These are phyloP conservation scores for Thelonectria blattea DNA, from an alignment of 2,329 filamentous ascomycete genomes.

Conservation along the genomic window DNA sequence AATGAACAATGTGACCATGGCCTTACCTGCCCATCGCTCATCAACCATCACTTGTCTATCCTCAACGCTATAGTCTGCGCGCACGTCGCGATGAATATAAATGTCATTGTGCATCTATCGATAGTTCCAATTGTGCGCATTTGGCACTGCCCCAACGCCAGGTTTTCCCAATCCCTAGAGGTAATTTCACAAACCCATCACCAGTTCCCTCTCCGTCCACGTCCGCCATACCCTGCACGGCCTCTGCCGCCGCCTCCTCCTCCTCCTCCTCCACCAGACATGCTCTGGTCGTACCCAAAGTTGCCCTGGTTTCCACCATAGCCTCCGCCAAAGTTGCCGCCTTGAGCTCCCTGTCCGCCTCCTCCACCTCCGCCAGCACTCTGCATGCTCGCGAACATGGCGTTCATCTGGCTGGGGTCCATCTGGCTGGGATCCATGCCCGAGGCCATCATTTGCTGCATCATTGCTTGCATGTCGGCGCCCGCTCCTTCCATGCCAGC, in stretches of 20 bases:
- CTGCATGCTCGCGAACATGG: slow-evolving; percentile 67
- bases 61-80: no score
- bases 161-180: slow-evolving; percentile 28
- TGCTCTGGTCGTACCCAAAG: slow-evolving; percentile 57
- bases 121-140: slow-evolving; percentile 31
- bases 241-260: slow-evolving; percentile 45
- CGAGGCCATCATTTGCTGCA: slow-evolving; percentile 72
- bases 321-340: slow-evolving; percentile 59
- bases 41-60: no score
- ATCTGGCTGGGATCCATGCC: slow-evolving; percentile 72
- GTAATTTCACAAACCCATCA: slow-evolving; percentile 29
- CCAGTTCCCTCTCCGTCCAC: slow-evolving; percentile 32
- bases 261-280: slow-evolving; percentile 49
- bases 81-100: background rate
- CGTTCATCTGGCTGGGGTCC: slow-evolving; percentile 63
- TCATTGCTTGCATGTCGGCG: slow-evolving; percentile 71
- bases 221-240: slow-evolving; percentile 28
- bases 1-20: background rate
- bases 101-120: slow-evolving; percentile 14
- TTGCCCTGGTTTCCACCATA: slow-evolving; percentile 60
- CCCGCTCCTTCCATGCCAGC: slow-evolving; percentile 67
- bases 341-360: slow-evolving; percentile 56
- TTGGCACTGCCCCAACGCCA: slow-evolving; percentile 36
- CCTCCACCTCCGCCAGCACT: slow-evolving; percentile 49
- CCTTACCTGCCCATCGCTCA: no score